phyloP scores from a whole-genome alignment of 129 eudicot genomes.

The Flaveria linearis region DNA sequence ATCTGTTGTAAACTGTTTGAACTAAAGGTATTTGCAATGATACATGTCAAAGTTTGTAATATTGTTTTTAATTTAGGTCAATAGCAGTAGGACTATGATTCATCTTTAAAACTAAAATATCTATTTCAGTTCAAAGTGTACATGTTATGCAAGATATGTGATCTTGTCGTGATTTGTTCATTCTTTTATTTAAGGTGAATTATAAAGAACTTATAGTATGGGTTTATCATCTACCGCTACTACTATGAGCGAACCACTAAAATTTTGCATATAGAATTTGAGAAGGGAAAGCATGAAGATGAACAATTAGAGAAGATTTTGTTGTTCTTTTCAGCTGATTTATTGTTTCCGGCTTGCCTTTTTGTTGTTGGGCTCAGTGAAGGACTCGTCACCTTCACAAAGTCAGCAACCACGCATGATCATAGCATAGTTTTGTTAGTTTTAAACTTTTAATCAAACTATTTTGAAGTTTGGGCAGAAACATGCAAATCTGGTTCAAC shows the following conservation, averaged over 20 bases:
- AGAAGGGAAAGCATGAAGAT: conserved; percentile 94
- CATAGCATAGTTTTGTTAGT: background rate
- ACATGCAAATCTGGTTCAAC: background rate
- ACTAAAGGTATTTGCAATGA: too few relatives aligned
- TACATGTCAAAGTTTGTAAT: too few relatives aligned
- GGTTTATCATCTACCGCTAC: conserved; percentile 62
- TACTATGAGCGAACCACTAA: conserved; percentile 52
- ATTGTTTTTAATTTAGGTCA: too few relatives aligned
- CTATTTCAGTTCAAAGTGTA: too few relatives aligned
- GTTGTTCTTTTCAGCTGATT: conserved; percentile 74
- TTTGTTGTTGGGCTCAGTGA: conserved; percentile 90
- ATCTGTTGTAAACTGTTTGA: too few relatives aligned
- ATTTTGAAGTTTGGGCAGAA: background rate
- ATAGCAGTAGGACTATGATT: too few relatives aligned
- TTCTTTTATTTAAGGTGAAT: conserved; percentile 23
- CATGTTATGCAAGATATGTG: too few relatives aligned
- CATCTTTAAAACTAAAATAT: too few relatives aligned
- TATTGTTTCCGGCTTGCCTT: conserved; percentile 70
- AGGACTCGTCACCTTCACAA: conserved; percentile 92
- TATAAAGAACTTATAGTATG: conserved; percentile 42
- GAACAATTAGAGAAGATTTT: conserved; percentile 89
- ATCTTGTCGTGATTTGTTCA: too few relatives aligned
- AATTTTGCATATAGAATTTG: conserved; percentile 81
- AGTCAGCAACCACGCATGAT: conserved; percentile 44
- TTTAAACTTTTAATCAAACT: background rate